Conservation (phyloP, 2,329 filamentous ascomycete genomes). For the Pseudogymnoascus sp. region DNA sequence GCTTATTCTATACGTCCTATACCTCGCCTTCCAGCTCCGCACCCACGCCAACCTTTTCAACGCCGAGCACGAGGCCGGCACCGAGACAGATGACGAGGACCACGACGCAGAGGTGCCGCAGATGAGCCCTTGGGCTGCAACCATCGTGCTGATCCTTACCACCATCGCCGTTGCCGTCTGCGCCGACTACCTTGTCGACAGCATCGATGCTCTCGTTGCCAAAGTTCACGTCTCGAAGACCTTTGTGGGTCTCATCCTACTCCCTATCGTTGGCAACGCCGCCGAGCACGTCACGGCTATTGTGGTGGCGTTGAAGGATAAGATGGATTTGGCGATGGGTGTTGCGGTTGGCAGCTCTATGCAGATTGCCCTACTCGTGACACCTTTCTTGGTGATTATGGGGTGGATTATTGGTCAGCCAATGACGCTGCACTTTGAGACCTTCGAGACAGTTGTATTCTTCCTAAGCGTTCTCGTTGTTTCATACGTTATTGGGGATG, state of each 20-base stretch:
- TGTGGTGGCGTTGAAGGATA: constrained; percentile 68
- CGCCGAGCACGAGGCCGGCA: constrained; percentile 32
- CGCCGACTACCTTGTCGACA: constrained; percentile 69
- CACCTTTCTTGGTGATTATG: constrained; percentile 69
- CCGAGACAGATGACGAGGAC: constrained; percentile 24
- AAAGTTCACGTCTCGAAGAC: constrained; percentile 66
- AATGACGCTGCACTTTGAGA: constrained; percentile 76
- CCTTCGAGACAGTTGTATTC: constrained; percentile 70
- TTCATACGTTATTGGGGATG: constrained; percentile 69
- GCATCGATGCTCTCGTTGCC: constrained; percentile 63
- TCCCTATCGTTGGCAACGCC: constrained; percentile 73
- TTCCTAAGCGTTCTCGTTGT: constrained; percentile 68
- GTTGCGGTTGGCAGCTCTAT: constrained; percentile 76
- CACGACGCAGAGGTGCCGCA: constrained; percentile 40
- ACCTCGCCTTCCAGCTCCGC: constrained; percentile 68
- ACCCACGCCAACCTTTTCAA: constrained; percentile 69
- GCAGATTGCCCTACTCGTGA: constrained; percentile 75
- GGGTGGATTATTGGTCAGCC: constrained; percentile 64
- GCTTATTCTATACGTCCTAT: constrained; percentile 64
- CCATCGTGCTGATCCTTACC: constrained; percentile 55
- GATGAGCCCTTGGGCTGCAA: constrained; percentile 56
- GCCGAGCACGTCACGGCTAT: constrained; percentile 76
- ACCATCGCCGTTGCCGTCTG: constrained; percentile 65
- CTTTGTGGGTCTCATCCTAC: constrained; percentile 71
- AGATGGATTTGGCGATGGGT: constrained; percentile 67